A percentile compares a stretch with the other conserved stretches of the same genome.
Evolutionary conservation across 2,329 filamentous ascomycete genomes (phyloP).

Genomic region (Trichophyton benhamiae): DNA sequence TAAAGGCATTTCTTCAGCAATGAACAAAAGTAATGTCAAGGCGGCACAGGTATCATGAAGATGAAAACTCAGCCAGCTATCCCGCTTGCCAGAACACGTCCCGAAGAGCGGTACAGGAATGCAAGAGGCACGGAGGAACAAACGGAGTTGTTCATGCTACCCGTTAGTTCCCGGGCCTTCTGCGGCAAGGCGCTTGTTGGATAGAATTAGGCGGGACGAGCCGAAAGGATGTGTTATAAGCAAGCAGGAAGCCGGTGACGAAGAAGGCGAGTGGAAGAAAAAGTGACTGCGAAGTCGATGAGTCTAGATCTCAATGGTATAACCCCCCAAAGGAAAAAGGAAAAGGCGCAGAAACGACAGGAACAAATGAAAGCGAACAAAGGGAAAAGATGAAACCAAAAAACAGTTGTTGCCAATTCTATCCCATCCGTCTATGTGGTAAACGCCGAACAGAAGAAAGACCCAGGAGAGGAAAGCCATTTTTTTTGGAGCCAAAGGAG

Average conservation of each 20-base stretch:
- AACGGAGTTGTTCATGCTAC: background rate
- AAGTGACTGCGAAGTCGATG: conserved; percentile 3
- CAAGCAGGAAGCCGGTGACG: background rate
- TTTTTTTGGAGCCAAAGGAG: background rate
- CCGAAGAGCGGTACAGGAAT: background rate
- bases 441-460: background rate
- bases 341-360: background rate
- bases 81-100: background rate
- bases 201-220: background rate
- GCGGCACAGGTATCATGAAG: background rate
- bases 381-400: background rate
- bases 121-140: background rate
- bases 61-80: background rate
- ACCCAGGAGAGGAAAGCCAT: conserved; percentile 4
- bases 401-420: background rate
- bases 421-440: conserved; percentile 3
- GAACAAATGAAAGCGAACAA: background rate
- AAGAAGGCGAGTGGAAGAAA: background rate
- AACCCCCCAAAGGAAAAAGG: background rate
- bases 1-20: conserved; percentile 4
- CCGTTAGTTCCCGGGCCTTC: background rate
- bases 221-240: background rate
- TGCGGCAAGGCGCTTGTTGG: background rate
- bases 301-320: conserved; percentile 7
- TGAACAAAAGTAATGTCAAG: conserved; percentile 1